Evolutionary conservation across 176 grass and related monocot species (phyloP).

Genomic region (Thinopyrum elongatum): DNA sequence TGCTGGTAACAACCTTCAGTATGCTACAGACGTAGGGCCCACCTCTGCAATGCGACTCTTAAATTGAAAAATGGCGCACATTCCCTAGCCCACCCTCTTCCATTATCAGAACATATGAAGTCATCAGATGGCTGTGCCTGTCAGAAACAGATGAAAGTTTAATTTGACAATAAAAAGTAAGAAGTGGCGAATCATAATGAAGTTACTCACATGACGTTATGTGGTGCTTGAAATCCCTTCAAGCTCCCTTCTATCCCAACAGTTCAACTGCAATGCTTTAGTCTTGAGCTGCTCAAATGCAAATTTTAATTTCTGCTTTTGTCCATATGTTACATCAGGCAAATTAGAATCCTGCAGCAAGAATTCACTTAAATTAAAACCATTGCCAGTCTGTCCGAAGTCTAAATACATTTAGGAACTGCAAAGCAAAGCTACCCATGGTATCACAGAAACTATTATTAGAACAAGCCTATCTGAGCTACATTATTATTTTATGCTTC

Average conservation of each 20-base stretch:
- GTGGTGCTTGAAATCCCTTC: slow-evolving; percentile 21
- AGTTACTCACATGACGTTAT: slow-evolving; percentile 21
- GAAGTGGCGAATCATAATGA: neutral
- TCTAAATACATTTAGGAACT: slow-evolving; percentile 16
- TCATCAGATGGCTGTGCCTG: neutral
- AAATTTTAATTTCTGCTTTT: slow-evolving; percentile 46
- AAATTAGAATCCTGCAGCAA: slow-evolving; percentile 35
- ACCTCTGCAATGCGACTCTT: neutral
- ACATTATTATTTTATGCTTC: slow-evolving; percentile 15
- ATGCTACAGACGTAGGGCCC: neutral
- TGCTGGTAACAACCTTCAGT: neutral
- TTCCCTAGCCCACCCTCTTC: neutral
- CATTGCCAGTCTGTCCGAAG: neutral
- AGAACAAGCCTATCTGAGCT: neutral
- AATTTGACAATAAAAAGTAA: neutral
- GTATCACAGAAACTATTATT: neutral
- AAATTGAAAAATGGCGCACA: neutral
- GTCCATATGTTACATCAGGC: slow-evolving; percentile 36
- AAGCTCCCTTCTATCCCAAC: slow-evolving; percentile 42
- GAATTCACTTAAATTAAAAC: neutral
- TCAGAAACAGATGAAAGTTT: neutral
- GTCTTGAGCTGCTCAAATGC: slow-evolving; percentile 52
- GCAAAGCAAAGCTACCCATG: slow-evolving; percentile 10
- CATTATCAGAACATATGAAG: neutral
- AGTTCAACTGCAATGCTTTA: slow-evolving; percentile 48